Percentiles rank a stretch among this genome's conserved stretches.
These are phyloP conservation scores for Dothistroma pini DNA, from an alignment of 2,329 filamentous ascomycete species.

Conservation along the genomic window DNA sequence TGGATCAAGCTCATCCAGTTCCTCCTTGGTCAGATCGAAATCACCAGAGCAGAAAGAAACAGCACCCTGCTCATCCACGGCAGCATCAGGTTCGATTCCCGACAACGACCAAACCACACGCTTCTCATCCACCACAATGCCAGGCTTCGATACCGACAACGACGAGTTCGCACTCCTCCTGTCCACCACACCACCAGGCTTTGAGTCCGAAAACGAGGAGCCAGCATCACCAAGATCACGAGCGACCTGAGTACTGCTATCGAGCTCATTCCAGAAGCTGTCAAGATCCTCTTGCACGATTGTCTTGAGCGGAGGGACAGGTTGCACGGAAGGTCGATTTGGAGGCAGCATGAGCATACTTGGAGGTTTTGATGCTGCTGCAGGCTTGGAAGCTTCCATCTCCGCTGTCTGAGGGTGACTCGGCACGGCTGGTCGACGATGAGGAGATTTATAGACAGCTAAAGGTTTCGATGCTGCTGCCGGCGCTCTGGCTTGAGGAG, in stretches of 20 bases:
- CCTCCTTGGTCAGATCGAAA: constrained; percentile 38
- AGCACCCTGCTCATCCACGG: constrained; percentile 7
- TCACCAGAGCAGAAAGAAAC: constrained; percentile 39
- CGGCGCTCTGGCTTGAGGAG: not conserved
- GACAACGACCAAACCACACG: no score
- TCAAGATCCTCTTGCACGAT: constrained; percentile 20
- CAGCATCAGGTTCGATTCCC: not conserved
- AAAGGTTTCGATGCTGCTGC: not conserved
- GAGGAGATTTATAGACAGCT: not conserved
- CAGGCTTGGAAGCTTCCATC: not conserved
- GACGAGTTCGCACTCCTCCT: no score
- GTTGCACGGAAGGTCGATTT: not conserved
- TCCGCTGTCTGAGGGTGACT: not conserved
- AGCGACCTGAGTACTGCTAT: constrained; percentile 45
- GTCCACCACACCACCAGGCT: no score
- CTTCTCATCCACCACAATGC: no score
- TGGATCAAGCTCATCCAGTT: constrained; percentile 37
- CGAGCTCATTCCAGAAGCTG: constrained; percentile 40
- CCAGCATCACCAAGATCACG: constrained; percentile 37
- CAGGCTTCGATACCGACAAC: no score
- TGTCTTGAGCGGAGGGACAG: not conserved
- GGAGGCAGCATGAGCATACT: constrained; percentile 12
- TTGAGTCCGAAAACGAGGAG: not conserved
- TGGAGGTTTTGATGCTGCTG: not conserved
- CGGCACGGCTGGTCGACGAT: not conserved